phyloP scores from a whole-genome alignment of 352 stramenopile genomes.

The Globisporangium acanthophoron region DNA sequence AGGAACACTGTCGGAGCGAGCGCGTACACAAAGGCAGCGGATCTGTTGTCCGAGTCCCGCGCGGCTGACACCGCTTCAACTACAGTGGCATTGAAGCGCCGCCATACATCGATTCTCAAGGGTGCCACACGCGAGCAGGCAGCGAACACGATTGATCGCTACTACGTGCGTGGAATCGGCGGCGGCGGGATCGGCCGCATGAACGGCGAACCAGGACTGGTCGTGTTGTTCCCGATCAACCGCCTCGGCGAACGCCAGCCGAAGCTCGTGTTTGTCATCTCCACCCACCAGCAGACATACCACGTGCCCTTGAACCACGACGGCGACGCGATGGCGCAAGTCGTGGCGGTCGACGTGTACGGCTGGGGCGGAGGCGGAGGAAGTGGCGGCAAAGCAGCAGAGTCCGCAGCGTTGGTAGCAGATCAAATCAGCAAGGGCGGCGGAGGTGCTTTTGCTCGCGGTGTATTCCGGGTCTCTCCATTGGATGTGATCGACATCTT shows the following conservation, averaged over 20 bases:
- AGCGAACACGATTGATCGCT: constrained; percentile 43
- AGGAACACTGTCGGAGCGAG: constrained; percentile 20
- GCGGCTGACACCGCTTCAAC: not conserved
- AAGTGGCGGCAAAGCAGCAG: constrained; percentile 25
- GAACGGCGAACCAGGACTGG: constrained; percentile 41
- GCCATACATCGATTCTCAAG: constrained; percentile 4
- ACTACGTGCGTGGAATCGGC: constrained; percentile 59
- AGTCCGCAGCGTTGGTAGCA: too few species aligned
- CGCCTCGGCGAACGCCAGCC: constrained; percentile 31
- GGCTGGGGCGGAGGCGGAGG: constrained; percentile 75
- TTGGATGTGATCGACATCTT: constrained; percentile 47
- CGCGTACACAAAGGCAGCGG: constrained; percentile 16
- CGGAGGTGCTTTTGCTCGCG: constrained; percentile 67
- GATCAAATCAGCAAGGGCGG: constrained; percentile 37
- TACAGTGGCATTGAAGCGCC: not conserved
- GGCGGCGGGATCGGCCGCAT: constrained; percentile 28
- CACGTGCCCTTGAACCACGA: constrained; percentile 19
- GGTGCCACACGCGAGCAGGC: constrained; percentile 22
- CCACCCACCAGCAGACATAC: constrained; percentile 20
- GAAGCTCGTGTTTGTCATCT: constrained; percentile 46
- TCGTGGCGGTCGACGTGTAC: constrained; percentile 66
- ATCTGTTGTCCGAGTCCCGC: constrained; percentile 39
- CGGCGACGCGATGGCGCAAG: constrained; percentile 16
- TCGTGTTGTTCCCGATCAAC: constrained; percentile 57
- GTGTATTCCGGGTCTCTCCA: constrained; percentile 31